Base-by-base conservation (phyloP, 179 eudicot species). In the Beta macrorhiza region DNA sequence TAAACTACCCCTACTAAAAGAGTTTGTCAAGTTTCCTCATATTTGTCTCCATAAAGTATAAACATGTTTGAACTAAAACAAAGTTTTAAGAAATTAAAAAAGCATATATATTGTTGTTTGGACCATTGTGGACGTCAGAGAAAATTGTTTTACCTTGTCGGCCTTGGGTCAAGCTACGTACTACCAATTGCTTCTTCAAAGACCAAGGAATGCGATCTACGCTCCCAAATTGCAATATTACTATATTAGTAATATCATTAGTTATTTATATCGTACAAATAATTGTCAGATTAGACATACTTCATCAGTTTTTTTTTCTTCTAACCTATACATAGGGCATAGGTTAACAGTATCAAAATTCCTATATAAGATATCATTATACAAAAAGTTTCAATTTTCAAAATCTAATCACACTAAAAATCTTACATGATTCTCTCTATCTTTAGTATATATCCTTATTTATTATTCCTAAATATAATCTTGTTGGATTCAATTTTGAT, bases 131-230 rank as follows among this genome's bases (percentile, higher is more conserved):
- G 58, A 72, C 37, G 75, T 72, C 58, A 72, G 4, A 49, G 55
- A 11, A 72, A 74, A 25, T 19, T 55, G 77, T 74, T 74, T 74
- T 13, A 74, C 77, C 47, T 49, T 72, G 75, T 72, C 75, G 75
- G 75, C 75, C 58, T 51, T 22, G 42, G 69, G 69, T n/a, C 69
- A 64, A 64, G 16, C 16, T 63, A 63, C 67, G 69, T 72, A 45
- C 53, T 44, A 11, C 72, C 72, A 29, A 68, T 68, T 32, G 64
- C 64, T 59, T 29, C 37, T 5, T 32, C 44, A 5, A 68, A 69
- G 22, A 17, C 25, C 51, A 69, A 69, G 8, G 11, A 1, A 44
- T 69, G 25, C 55, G 1, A 68, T 68, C 72, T 68, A 63, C 12
- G 32, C 67, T 63, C 37, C 67, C 37, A 63, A 63, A 20, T 63